Percentiles rank a stretch among this genome's conserved stretches.
Conservation (phyloP, 768 basidiomycete species). For the Phylloporus sp. region DNA sequence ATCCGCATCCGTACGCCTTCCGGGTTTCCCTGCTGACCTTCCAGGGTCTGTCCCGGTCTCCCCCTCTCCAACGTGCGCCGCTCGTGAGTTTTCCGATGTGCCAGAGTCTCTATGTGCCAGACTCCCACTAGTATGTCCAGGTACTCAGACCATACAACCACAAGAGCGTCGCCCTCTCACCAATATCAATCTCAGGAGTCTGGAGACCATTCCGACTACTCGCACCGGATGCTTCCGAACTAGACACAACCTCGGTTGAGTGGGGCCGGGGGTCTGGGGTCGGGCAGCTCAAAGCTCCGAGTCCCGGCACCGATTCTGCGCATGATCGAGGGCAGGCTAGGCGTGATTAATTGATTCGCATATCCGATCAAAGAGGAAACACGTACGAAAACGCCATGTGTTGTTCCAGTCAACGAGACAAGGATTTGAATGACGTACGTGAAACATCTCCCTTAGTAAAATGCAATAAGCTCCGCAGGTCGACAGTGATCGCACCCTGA, state of each 20-base stretch:
- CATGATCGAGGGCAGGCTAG: constrained; percentile 94
- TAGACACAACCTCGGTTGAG: no score
- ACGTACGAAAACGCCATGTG: constrained; percentile 38
- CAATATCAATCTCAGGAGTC: constrained; percentile 75
- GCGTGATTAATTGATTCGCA: background rate
- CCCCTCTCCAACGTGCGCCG: no score
- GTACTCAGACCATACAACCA: no score
- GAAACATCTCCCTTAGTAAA: constrained; percentile 87
- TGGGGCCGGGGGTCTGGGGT: constrained; percentile 71
- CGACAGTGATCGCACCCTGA: constrained; percentile 87
- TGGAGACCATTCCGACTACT: constrained; percentile 74
- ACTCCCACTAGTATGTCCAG: no score
- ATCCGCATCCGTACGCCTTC: no score
- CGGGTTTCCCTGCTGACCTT: no score
- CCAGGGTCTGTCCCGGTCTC: no score
- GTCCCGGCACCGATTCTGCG: constrained; percentile 91
- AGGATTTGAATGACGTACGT: constrained; percentile 52
- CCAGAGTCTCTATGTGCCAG: no score
- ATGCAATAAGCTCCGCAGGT: constrained; percentile 81
- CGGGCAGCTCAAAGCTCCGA: constrained; percentile 91
- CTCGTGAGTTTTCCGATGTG: no score
- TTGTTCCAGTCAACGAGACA: constrained; percentile 3
- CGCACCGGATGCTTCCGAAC: constrained; percentile 72
- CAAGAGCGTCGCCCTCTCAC: constrained; percentile 91
- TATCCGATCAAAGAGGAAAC: background rate